Evolutionary conservation across 179 eudicot genomes (phyloP), one percentile per base, ranked within the genome.

Genomic region (Nepenthes alata): DNA sequence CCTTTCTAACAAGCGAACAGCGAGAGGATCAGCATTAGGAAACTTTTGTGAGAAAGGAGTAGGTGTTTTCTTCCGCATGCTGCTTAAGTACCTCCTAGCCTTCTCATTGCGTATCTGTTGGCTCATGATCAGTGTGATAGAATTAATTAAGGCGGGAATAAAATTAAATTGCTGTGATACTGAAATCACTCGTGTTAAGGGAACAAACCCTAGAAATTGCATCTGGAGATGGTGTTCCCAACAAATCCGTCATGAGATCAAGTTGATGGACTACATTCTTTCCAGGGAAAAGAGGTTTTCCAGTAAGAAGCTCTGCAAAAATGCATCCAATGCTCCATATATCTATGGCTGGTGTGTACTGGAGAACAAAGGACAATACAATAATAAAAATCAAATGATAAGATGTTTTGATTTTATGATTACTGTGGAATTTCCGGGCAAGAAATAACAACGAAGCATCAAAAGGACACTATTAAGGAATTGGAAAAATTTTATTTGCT

Each of bases 271-370:
- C 97, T 36, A 87, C 97, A 77, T 87, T 90, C 67, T 90, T 90
- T 14, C 97, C 97, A 36, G 97, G 97, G 65, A 90, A 90, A 5
- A 90, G 78, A 35, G 97, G 97, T 67, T 85, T 90, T 39, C 97
- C 95, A 48, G 95, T 85, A 50, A 90, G 78, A 65, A 90, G 85
- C 65, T 90, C 97, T 8, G 95, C 81, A 79, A 90, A 90, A 54
- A 90, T 90, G 81, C 97, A 87, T 6, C 97, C 97, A 61, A 90
- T 87, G 77, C 97, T 83, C 97, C 97, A 90, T 57, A 85, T 90
- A 62, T 90, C 97, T 41, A 90, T 87, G 48, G 95, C 95, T 11
- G 97, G 97, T 50, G 97, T 90, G 72, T 90, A 90, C 97, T 90
- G 93, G 13, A 75, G 59, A 63, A 53, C 60, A 47, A 50, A 57